A percentile compares a stretch with the other conserved stretches of the same genome.
Evolutionary conservation across 2,329 filamentous ascomycete species (phyloP).

Genomic region (Hypoxylon sp.): DNA sequence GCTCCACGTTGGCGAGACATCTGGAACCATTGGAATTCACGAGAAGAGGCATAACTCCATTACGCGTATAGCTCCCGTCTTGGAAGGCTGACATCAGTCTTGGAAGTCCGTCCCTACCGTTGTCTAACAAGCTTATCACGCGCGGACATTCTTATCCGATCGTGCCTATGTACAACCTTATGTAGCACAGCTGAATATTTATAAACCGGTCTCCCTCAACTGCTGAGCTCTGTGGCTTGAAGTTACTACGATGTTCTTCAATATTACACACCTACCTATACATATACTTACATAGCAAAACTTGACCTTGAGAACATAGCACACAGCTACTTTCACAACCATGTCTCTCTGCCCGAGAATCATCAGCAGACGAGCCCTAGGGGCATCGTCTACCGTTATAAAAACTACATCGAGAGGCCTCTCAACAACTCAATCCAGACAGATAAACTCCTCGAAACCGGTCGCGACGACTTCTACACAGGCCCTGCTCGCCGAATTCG

Average conservation of each 20-base stretch:
- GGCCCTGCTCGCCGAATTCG: slow-evolving; percentile 19
- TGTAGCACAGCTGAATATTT: slow-evolving; percentile 7
- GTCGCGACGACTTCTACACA: slow-evolving; percentile 9
- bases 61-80: slow-evolving; percentile 21
- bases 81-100: slow-evolving; percentile 27
- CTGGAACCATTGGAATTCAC: slow-evolving; percentile 4
- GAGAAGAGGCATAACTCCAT: slow-evolving; percentile 11
- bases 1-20: slow-evolving; percentile 21
- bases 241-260: slow-evolving; percentile 14
- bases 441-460: slow-evolving; percentile 27
- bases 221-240: neutral
- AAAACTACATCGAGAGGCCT: slow-evolving; percentile 4
- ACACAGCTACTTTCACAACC: neutral
- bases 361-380: slow-evolving; percentile 16
- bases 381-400: slow-evolving; percentile 13
- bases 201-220: slow-evolving; percentile 13
- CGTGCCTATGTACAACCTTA: neutral
- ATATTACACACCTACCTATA: slow-evolving; percentile 2
- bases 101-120: neutral
- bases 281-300: slow-evolving; percentile 6
- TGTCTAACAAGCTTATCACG: slow-evolving; percentile 2
- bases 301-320: slow-evolving; percentile 1
- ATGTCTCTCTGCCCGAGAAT: slow-evolving; percentile 31
- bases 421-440: slow-evolving; percentile 16
- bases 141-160: slow-evolving; percentile 19